Evolutionary conservation across 345 rosid species (phyloP).

Genomic region (Brassica nigra): DNA sequence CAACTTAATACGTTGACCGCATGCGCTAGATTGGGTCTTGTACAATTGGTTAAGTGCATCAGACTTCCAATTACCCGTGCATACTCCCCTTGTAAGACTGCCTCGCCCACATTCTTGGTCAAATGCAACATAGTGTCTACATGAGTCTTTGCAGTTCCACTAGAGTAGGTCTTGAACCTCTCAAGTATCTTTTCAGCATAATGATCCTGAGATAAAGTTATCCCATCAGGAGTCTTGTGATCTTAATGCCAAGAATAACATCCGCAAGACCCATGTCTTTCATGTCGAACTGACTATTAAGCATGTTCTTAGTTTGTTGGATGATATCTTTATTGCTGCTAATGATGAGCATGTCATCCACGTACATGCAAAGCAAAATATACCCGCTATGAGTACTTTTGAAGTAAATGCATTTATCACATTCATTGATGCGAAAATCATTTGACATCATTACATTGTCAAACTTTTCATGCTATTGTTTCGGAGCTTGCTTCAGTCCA

Average conservation of each 20-base stretch:
- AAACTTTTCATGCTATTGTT: neutral
- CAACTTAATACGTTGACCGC: neutral
- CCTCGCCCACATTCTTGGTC: neutral
- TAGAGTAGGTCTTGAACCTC: neutral
- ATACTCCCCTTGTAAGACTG: neutral
- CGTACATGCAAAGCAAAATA: neutral
- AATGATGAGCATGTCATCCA: neutral
- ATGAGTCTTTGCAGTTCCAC: neutral
- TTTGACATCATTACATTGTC: neutral
- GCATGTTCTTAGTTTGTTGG: neutral
- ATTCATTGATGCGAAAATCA: neutral
- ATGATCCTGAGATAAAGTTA: neutral
- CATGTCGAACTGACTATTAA: neutral
- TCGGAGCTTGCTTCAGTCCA: neutral
- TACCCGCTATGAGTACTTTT: neutral
- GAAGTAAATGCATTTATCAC: neutral
- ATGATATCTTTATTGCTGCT: neutral
- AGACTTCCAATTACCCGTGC: neutral
- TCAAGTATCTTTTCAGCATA: neutral
- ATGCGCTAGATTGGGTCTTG: neutral
- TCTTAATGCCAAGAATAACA: neutral
- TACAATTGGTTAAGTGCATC: neutral
- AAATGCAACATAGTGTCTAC: neutral
- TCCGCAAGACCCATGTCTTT: neutral
- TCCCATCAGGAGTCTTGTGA: neutral